These are phyloP conservation scores for Mariannaea sp. DNA, from an alignment of 2,329 filamentous ascomycete species.

Conservation along the genomic window DNA sequence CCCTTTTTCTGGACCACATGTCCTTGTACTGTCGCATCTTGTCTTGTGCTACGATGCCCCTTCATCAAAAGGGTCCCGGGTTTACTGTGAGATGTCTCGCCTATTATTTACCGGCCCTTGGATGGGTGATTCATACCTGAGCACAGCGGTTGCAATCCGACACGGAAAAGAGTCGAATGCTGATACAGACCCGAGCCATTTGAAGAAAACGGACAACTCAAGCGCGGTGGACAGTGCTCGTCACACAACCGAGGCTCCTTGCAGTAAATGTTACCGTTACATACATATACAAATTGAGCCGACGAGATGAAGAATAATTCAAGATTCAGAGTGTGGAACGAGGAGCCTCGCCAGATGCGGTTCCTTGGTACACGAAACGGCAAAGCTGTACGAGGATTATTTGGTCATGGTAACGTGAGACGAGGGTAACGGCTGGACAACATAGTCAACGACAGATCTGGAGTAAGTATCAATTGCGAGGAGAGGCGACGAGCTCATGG, in stretches of 20 bases:
- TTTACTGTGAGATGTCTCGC: background rate
- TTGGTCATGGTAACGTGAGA: slow-evolving; percentile 2
- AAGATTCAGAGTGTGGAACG: background rate
- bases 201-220: background rate
- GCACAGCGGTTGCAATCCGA: background rate
- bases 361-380: slow-evolving; percentile 14
- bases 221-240: slow-evolving; percentile 25
- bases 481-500: background rate
- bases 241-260: slow-evolving; percentile 28
- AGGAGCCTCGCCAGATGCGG: slow-evolving; percentile 21
- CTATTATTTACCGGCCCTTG: background rate
- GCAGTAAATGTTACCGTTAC: slow-evolving; percentile 21
- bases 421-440: background rate
- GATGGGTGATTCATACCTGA: background rate
- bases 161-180: background rate
- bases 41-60: slow-evolving; percentile 6
- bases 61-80: background rate
- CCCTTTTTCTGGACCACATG: background rate
- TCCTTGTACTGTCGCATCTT: background rate
- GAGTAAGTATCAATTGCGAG: background rate
- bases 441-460: background rate
- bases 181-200: background rate
- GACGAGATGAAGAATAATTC: slow-evolving; percentile 1
- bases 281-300: slow-evolving; percentile 14
- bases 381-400: slow-evolving; percentile 5